Evolutionary conservation across 140 eudicot genomes (phyloP).

Genomic region (Bidens hawaiensis): DNA sequence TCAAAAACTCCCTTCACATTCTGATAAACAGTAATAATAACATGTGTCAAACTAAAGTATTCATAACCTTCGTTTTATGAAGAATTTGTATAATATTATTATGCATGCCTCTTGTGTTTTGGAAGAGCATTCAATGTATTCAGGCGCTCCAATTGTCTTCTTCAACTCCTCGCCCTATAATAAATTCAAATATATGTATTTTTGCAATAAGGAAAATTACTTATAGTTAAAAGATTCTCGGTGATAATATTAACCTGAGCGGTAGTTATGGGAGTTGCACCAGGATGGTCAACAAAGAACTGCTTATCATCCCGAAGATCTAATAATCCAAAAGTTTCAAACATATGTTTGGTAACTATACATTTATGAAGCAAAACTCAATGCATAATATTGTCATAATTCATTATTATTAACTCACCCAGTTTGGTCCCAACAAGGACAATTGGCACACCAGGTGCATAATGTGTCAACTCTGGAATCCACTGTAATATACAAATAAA

Average conservation of each 20-base stretch:
- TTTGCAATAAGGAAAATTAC: not conserved
- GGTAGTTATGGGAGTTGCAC: slow-evolving; percentile 74
- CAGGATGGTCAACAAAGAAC: slow-evolving; percentile 85
- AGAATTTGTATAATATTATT: slow-evolving; percentile 9
- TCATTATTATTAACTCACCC: slow-evolving; percentile 46
- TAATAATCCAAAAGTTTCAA: slow-evolving; percentile 26
- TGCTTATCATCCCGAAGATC: slow-evolving; percentile 95
- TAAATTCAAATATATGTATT: slow-evolving; percentile 9
- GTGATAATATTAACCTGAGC: slow-evolving; percentile 54
- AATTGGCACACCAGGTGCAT: slow-evolving; percentile 78
- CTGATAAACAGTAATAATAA: slow-evolving; percentile 32
- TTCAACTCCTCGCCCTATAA: slow-evolving; percentile 87
- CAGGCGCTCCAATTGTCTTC: slow-evolving; percentile 82
- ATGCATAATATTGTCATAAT: slow-evolving; percentile 1
- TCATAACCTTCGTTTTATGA: not conserved
- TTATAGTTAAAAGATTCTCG: not conserved
- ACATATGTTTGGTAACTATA: slow-evolving; percentile 10
- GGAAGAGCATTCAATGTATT: slow-evolving; percentile 90
- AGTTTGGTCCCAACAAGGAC: slow-evolving; percentile 79
- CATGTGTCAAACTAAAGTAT: not conserved
- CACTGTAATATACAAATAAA: slow-evolving; percentile 37
- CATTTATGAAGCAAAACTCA: not conserved
- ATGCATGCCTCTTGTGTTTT: slow-evolving; percentile 82
- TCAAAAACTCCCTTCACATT: slow-evolving; percentile 94
- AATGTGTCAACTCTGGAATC: slow-evolving; percentile 75